Evolutionary conservation across 345 rosid species (phyloP), one percentile per base, ranked within the genome.

Genomic region (Salix caprea): DNA sequence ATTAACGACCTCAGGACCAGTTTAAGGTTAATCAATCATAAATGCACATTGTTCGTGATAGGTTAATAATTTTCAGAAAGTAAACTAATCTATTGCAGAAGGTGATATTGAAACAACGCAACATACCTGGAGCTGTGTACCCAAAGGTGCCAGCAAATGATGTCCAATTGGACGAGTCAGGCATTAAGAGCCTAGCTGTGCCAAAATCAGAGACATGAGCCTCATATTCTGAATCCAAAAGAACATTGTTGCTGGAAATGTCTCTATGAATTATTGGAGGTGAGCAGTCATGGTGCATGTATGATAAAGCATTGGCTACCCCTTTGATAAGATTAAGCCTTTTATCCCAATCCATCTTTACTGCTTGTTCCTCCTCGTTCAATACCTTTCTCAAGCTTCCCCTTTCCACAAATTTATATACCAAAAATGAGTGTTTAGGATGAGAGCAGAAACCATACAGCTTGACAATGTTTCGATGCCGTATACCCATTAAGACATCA

Each of bases 61-160:
- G 34, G 34, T 32, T 32, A 32, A 32, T 2, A 32, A 32, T 2
- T 32, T 32, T 32, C 34, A 32, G 34, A 32, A 32, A 2, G 4
- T 7, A 39, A 39, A 39, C 42, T 39, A 7, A 39, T 10, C 42
- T 39, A 7, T 39, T 18, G 60, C 11, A 40, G 3, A 46, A n/a
- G 5, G 1, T 1, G 15, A 32, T 26, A 8, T 6, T 0, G 54
- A 70, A 44, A 0, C 8, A 16, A 12, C 28, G 4, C 14, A 1
- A 10, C 23, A 19, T n/a, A 32, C 75, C 71, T 62, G 75, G 82
- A 70, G 82, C 71, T 58, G 60, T 44, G 65, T 74, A 74, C 19
- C 82, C 82, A 2, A 46, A 40, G 9, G 82, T 69, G 1, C 82
- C 78, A 1, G 58, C 82, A 69, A 58, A 24, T 12, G 66, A 58